Conservation (phyloP, 345 rosid species). For the Arabidopsis suecica region DNA sequence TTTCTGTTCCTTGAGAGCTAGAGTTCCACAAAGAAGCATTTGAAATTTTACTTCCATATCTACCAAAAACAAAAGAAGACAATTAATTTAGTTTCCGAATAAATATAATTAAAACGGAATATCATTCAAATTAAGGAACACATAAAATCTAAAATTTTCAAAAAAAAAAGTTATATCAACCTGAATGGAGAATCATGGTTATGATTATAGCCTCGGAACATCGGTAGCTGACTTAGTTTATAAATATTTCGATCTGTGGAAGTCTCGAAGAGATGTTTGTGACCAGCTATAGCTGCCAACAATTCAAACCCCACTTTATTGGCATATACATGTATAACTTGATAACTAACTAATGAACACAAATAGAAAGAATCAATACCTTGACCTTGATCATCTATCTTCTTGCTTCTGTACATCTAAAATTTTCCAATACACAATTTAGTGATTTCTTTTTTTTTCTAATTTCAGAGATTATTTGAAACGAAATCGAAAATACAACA, state of each 20-base stretch:
- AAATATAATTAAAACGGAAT: background rate
- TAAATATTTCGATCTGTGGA: constrained; percentile 68
- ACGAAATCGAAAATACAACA: background rate
- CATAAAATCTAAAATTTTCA: background rate
- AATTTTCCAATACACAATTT: constrained; percentile 15
- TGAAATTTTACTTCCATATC: constrained; percentile 51
- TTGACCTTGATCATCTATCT: constrained; percentile 68
- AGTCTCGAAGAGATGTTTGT: constrained; percentile 62
- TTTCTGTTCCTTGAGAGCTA: constrained; percentile 49
- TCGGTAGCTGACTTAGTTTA: constrained; percentile 78
- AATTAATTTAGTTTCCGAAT: background rate
- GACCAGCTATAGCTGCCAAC: constrained; percentile 60
- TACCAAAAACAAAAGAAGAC: constrained; percentile 28
- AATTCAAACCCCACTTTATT: constrained; percentile 38
- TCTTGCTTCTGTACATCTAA: constrained; percentile 90
- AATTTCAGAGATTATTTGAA: background rate
- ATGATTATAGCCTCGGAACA: constrained; percentile 61
- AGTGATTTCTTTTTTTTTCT: constrained; percentile 9
- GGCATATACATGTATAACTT: background rate
- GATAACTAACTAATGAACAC: constrained; percentile 2
- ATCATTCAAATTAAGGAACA: constrained; percentile 6
- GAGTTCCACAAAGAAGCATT: constrained; percentile 61
- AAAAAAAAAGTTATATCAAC: constrained; percentile 38
- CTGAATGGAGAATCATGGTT: constrained; percentile 58
- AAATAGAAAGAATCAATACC: constrained; percentile 46